Percentiles rank a stretch among this genome's conserved stretches.
phyloP scores from a whole-genome alignment of 1,284 basidiomycete genomes.

The Vanrija pseudolonga region DNA sequence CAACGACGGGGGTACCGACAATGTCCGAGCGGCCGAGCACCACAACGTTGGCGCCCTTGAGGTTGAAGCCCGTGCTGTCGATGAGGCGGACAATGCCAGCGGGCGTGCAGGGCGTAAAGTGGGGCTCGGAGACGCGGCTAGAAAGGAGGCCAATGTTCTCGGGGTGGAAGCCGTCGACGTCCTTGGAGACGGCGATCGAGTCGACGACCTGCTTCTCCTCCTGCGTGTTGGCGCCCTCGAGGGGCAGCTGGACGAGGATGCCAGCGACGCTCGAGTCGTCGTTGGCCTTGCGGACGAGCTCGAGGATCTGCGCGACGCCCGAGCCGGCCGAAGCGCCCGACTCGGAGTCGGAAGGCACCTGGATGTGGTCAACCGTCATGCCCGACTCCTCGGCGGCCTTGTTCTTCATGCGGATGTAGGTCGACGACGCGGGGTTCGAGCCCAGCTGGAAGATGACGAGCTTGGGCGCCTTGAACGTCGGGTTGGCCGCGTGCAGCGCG shows the following conservation, averaged over 20 bases:
- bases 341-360: conserved; percentile 65
- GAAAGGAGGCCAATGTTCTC: conserved; percentile 97
- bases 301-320: conserved; percentile 68
- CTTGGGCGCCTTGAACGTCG: conserved; percentile 77
- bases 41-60: conserved; percentile 77
- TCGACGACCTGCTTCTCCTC: conserved; percentile 91
- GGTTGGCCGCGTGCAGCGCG: conserved; percentile 58
- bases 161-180: conserved; percentile 98
- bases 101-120: conserved; percentile 94
- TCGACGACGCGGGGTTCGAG: conserved; percentile 78
- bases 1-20: conserved; percentile 91
- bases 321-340: conserved; percentile 23
- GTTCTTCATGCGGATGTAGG: conserved; percentile 96
- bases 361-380: conserved; percentile 80
- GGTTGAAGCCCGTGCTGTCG: conserved; percentile 71
- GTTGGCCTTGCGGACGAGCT: conserved; percentile 77
- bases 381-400: conserved; percentile 95
- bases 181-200: conserved; percentile 89
- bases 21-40: conserved; percentile 97
- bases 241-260: conserved; percentile 94
- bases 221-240: conserved; percentile 76
- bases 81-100: conserved; percentile 87
- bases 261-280: conserved; percentile 78
- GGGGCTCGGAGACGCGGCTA: conserved; percentile 82
- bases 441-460: conserved; percentile 95